Base-by-base conservation (phyloP, 371 early-diverging fungal species). In the Batrachochytrium dendrobatidis region DNA sequence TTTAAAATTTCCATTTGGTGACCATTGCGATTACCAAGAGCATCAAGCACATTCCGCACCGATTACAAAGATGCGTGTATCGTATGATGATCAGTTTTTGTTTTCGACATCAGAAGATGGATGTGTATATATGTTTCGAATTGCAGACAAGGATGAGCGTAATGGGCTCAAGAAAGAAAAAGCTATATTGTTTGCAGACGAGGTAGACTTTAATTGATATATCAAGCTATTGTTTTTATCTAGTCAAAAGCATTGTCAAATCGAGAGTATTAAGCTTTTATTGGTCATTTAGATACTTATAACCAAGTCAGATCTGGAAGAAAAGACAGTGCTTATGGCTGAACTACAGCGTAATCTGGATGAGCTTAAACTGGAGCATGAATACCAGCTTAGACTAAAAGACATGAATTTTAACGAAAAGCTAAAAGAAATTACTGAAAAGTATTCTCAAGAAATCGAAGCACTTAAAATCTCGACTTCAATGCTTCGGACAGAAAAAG, bases 381-480 rank as follows among this genome's bases (percentile, higher is more conserved):
- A 81, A 58, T 81, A 81, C 59, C 82, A 81, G 63, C 69, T 81
- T 20, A 67, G 80, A 1, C 59, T 81, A 22, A 73, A 76, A 60
- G 82, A 81, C 50, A 77, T 81, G 79, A 76, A 70, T 24, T 79
- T 71, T 53, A 79, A 72, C 62, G 82, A 81, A 48, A 77, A 78
- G 59, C 52, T 81, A 54, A 77, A 79, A 54, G 80, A 79, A 34
- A 43, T 74, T 28, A 77, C 70, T 8, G 82, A 78, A 52, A 76
- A 70, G 44, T 76, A 61, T 39, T 60, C 58, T n/a, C 76, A 79
- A 55, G 80, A 81, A 64, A 73, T 81, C 30, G 82, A 81, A 48
- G 69, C 66, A 3, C 61, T 79, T 18, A 77, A 79, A 60, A 73
- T 75, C 22, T 61, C 70, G 8, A 69, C 72, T 0, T 60, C 70